Evolutionary conservation across 2,329 filamentous ascomycete species (phyloP).

Genomic region (Sporothrix schenckii): DNA sequence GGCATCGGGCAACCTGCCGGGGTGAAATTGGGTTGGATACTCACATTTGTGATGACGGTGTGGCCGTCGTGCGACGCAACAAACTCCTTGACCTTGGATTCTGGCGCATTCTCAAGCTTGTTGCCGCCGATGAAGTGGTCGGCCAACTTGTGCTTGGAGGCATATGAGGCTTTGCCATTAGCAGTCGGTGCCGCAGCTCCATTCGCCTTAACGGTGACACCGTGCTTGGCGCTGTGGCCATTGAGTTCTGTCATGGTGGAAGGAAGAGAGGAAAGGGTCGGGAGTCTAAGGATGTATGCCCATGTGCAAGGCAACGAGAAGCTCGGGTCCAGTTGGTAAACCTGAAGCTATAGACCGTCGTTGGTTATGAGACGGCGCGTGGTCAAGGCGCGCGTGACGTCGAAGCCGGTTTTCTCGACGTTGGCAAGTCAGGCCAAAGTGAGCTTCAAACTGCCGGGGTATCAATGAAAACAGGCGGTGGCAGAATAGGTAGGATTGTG

Average conservation of each 20-base stretch:
- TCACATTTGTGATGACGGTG: constrained; percentile 96
- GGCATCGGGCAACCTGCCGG: not conserved
- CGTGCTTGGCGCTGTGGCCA: constrained; percentile 47
- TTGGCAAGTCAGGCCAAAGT: not conserved
- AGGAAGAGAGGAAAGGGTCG: not conserved
- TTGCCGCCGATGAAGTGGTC: constrained; percentile 98
- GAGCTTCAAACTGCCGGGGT: constrained; percentile 29
- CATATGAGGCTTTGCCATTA: constrained; percentile 68
- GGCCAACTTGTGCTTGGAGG: constrained; percentile 79
- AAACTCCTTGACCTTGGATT: constrained; percentile 94
- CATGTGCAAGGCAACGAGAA: constrained; percentile 18
- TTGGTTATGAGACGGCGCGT: not conserved
- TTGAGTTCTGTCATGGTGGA: constrained; percentile 55
- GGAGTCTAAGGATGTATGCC: constrained; percentile 5
- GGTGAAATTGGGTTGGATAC: constrained; percentile 41
- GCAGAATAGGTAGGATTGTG: constrained; percentile 3
- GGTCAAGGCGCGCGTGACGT: constrained; percentile 18
- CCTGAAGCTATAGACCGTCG: not conserved
- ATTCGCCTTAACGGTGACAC: constrained; percentile 43
- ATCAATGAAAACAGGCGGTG: constrained; percentile 28
- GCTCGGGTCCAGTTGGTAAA: not conserved
- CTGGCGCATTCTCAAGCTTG: constrained; percentile 75
- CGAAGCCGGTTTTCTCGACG: constrained; percentile 1
- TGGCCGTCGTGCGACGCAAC: constrained; percentile 86
- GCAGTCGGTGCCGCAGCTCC: constrained; percentile 53